Evolutionary conservation across 805 yeast genomes (phyloP), one percentile per base, ranked within the genome.

Genomic region (Lachancea sp.): DNA sequence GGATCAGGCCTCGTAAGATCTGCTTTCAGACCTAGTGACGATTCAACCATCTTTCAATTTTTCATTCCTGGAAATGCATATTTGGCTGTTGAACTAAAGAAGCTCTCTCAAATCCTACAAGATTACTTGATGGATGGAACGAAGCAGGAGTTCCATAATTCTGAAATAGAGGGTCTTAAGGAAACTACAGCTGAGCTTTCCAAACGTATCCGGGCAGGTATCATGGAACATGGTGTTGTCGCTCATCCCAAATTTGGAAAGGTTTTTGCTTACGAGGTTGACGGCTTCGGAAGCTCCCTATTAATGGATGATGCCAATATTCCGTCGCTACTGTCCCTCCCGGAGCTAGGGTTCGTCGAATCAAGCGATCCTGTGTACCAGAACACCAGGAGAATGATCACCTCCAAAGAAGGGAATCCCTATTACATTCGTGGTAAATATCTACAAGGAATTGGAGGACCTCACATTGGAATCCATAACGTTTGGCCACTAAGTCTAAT

Each of bases 401-500:
- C 85, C 17, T 69, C 78, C 2, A 75, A 73, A 41, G 51, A 61
- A 4, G 92, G 92, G 0, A 87, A 87, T 56, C 96, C 96, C 1
- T 87, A 84, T 59, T 87, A 64, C 51, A 63, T 83, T 31, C 58
- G 63, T 29, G 96, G 96, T 0, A 50, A 52, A 4, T 61, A 59
- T 46, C 82, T 88, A 54, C 70, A 72, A 48, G 96, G 96, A 0
- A 73, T 88, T 45, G 96, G 96, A 0, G 95, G 96, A 0, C 96
- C 96, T 0, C 96, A 87, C 58, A 75, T 87, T 30, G 96, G 95
- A 1, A 71, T 82, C 17, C 65, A 70, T 16, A 71, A 79, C 55
- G 95, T 94, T 0, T 87, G 96, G 96, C 96, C 96, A 11, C 82
- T 87, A 95, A 77, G 88, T 24, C 64, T 83, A n/a, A 63, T 86